Evolutionary conservation across 352 stramenopile species (phyloP).

Genomic region (Phytophthora syringae): DNA sequence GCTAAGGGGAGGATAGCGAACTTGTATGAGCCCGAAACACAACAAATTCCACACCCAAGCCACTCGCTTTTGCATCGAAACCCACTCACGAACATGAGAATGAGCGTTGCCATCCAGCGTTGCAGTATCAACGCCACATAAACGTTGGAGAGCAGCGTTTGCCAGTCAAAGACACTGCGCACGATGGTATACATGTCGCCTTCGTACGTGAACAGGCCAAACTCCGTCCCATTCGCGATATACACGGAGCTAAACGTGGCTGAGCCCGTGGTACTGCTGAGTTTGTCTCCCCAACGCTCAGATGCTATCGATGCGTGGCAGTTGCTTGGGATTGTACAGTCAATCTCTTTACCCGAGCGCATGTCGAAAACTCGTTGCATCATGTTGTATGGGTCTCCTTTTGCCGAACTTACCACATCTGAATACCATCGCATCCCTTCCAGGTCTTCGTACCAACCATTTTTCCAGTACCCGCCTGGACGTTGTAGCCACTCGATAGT

Average conservation of each 20-base stretch:
- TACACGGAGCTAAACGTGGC: conserved; percentile 3
- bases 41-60: conserved; percentile 2
- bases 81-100: background rate
- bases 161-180: conserved; percentile 8
- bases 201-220: conserved; percentile 10
- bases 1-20: conserved; percentile 2
- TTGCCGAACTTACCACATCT: conserved; percentile 16
- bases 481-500: conserved; percentile 20
- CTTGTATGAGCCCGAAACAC: conserved; percentile 1
- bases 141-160: conserved; percentile 11
- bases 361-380: conserved; percentile 26
- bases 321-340: conserved; percentile 3
- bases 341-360: conserved; percentile 13
- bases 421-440: conserved; percentile 30
- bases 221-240: conserved; percentile 15
- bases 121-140: background rate
- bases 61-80: conserved; percentile 2
- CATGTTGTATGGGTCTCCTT: conserved; percentile 17
- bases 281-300: conserved; percentile 1
- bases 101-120: background rate
- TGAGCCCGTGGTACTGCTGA: background rate
- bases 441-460: conserved; percentile 30
- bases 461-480: conserved; percentile 16
- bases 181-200: background rate
- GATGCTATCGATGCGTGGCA: conserved; percentile 2